Evolutionary conservation across 179 eudicot species (phyloP), one percentile per base, ranked within the genome.

Genomic region (Patellifolia procumbens): DNA sequence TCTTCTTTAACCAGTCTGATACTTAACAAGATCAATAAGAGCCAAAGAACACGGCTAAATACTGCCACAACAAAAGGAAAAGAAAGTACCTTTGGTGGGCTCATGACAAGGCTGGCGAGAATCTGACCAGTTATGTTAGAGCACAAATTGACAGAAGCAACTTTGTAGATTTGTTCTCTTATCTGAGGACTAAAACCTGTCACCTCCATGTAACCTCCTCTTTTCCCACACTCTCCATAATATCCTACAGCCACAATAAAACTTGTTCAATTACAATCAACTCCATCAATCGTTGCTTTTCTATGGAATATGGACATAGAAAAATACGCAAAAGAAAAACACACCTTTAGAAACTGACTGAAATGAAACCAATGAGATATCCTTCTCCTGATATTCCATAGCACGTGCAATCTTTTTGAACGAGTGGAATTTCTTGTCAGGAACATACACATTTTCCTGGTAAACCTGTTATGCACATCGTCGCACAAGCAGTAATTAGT

Each of bases 131-230:
- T 87, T 20, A 95, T 90, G 79, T 93, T 95, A 28, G 99, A 93
- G 66, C 99, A 93, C 71, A 93, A 84, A 76, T 93, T 93, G 45
- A 95, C 97, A 42, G 99, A 93, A 59, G 99, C 97, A 42, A 95
- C 85, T 85, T 95, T 95, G 89, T 95, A 95, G 32, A 93, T 89
- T 77, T 95, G 99, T 76, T 95, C 98, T 86, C 90, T 89, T 46
- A 93, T 73, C 63, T 91, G 94, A 6, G 93, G 75, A 83, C 90
- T 78, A 78, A 95, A 95, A 63, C 98, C 99, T 63, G 97, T 90
- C 29, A 95, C 86, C 79, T 95, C 99, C 98, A 95, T 95, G 83
- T 93, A 95, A 74, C 99, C 97, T 82, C 99, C 98, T 85, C 98
- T 79, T 84, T 93, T 95, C 43, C 98, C 99, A 78, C 99, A 95